Evolutionary conservation across 495 filamentous ascomycete genomes (phyloP).

Genomic region (Podospora australis): DNA sequence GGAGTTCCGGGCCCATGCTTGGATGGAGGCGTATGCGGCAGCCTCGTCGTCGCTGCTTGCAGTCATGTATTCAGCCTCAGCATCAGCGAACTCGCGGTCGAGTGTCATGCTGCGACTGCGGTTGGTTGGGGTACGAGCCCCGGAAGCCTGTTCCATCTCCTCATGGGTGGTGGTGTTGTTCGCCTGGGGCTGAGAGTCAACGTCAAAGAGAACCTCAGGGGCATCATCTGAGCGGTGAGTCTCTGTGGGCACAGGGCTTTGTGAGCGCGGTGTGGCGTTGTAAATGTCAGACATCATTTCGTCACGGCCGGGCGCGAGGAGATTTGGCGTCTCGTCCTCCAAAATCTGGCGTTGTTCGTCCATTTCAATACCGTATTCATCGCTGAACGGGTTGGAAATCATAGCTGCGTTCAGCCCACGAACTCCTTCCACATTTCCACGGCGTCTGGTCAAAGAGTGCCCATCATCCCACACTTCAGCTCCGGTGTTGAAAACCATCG

Average conservation of each 20-base stretch:
- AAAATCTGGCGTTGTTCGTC: conserved; percentile 31
- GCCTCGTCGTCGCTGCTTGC: conserved; percentile 33
- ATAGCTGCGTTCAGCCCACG: conserved; percentile 47
- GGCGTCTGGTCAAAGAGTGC: conserved; percentile 40
- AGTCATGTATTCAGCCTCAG: conserved; percentile 40
- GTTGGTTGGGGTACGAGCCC: conserved; percentile 4
- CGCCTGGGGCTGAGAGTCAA: conserved; percentile 17
- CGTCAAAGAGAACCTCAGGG: conserved; percentile 25
- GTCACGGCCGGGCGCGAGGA: conserved; percentile 36
- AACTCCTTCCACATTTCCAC: conserved; percentile 35
- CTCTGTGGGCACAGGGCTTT: conserved; percentile 11
- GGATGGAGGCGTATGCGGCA: conserved; percentile 44
- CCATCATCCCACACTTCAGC: conserved; percentile 28
- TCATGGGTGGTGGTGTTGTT: conserved; percentile 4
- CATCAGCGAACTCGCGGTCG: conserved; percentile 34
- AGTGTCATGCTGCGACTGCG: conserved; percentile 14
- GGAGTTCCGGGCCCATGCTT: conserved; percentile 48
- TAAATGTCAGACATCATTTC: conserved; percentile 48
- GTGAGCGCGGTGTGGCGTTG: conserved; percentile 36
- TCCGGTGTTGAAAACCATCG: conserved; percentile 47
- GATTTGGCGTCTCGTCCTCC: conserved; percentile 15
- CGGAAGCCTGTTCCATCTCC: not conserved
- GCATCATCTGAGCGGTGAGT: conserved; percentile 15
- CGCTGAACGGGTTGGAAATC: conserved; percentile 54
- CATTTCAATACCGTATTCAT: conserved; percentile 48